Percentiles rank a stretch among this genome's conserved stretches.
These are phyloP conservation scores for Blastobotrys ciferrii DNA, from an alignment of 1,139 yeast species.

Conservation along the genomic window DNA sequence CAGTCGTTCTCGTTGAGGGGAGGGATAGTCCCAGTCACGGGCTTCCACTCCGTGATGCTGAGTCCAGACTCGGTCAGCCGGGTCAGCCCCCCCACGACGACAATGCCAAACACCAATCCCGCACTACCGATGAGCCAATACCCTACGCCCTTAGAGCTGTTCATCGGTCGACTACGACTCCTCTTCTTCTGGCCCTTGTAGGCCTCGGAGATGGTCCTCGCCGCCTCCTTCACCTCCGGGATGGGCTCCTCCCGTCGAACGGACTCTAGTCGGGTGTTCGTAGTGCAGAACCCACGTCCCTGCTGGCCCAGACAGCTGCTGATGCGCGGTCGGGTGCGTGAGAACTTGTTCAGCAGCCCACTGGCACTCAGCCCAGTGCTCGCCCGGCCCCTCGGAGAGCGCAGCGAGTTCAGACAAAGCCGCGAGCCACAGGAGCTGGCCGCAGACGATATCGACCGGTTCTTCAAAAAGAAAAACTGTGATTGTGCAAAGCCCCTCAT, in stretches of 20 bases:
- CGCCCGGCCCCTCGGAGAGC: neutral
- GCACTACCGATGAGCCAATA: constrained; percentile 92
- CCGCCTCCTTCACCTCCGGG: constrained; percentile 18
- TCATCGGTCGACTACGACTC: constrained; percentile 29
- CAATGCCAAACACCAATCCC: constrained; percentile 88
- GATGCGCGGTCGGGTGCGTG: neutral
- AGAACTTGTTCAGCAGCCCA: neutral
- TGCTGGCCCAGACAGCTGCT: constrained; percentile 1
- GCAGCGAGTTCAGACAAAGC: constrained; percentile 17
- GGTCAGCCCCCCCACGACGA: constrained; percentile 93
- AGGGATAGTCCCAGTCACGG: constrained; percentile 92
- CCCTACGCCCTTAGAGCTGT: constrained; percentile 52
- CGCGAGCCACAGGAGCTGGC: constrained; percentile 32
- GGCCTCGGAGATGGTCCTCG: constrained; percentile 17
- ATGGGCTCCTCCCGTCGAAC: constrained; percentile 4
- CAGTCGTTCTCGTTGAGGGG: constrained; percentile 79
- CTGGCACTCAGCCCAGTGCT: constrained; percentile 5
- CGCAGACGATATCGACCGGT: constrained; percentile 29
- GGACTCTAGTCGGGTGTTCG: neutral
- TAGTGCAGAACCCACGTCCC: constrained; percentile 2
- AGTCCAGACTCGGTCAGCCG: constrained; percentile 93
- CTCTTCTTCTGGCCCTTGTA: constrained; percentile 10
- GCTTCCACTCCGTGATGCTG: constrained; percentile 98
- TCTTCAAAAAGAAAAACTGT: constrained; percentile 37
- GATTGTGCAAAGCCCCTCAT: constrained; percentile 32